phyloP scores from a whole-genome alignment of 306 rosid species.

The Vigna hirtella region DNA sequence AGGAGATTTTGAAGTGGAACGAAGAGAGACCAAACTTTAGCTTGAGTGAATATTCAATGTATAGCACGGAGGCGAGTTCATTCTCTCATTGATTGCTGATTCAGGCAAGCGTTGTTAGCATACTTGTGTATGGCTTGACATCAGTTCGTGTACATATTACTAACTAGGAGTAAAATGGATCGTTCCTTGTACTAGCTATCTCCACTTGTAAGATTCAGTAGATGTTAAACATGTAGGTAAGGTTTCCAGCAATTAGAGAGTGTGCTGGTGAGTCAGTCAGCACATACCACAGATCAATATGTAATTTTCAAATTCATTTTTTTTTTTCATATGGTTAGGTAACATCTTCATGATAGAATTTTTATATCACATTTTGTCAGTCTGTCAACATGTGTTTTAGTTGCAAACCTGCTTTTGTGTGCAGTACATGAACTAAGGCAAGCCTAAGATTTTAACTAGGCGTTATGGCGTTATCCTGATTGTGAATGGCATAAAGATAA shows the following conservation, averaged over 20 bases:
- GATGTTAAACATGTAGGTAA: constrained; percentile 37
- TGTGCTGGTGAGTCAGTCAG: constrained; percentile 40
- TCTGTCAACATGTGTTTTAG: constrained; percentile 26
- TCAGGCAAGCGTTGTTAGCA: constrained; percentile 50
- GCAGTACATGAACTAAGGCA: background rate
- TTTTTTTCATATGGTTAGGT: constrained; percentile 46
- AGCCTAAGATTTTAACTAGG: constrained; percentile 14
- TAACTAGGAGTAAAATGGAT: constrained; percentile 46
- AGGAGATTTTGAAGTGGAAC: constrained; percentile 93
- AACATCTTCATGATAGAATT: constrained; percentile 47
- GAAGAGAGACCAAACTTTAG: constrained; percentile 87
- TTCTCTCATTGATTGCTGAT: constrained; percentile 63
- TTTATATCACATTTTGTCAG: constrained; percentile 36
- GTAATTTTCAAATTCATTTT: constrained; percentile 48
- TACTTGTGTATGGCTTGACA: constrained; percentile 42
- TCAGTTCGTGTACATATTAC: constrained; percentile 51
- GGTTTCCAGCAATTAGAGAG: constrained; percentile 41
- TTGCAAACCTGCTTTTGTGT: constrained; percentile 39
- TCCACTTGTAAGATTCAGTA: constrained; percentile 43
- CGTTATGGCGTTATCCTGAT: constrained; percentile 12
- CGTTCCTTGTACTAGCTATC: constrained; percentile 35
- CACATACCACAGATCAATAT: constrained; percentile 41
- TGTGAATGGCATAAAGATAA: background rate
- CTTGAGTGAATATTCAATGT: constrained; percentile 81
- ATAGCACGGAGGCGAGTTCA: constrained; percentile 82